Conservation (phyloP, 768 basidiomycete species). For the Cystofilobasidium bisporidii region DNA sequence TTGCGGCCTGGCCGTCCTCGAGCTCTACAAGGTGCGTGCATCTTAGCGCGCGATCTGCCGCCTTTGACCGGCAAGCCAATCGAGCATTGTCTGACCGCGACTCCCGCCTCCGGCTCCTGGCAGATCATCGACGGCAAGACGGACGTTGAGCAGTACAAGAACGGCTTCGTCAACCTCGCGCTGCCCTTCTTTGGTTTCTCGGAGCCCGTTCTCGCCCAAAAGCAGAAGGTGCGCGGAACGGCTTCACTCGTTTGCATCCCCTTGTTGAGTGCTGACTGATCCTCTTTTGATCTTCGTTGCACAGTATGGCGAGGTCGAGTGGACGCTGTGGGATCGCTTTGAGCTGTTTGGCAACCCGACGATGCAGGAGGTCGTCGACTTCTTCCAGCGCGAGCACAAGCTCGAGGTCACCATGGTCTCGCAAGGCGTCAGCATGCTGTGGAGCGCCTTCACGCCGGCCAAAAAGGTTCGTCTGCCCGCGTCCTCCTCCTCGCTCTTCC, state of each 20-base stretch:
- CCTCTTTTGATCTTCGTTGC: not conserved
- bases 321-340: conserved; percentile 98
- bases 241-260: not conserved
- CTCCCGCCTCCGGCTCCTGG: not conserved
- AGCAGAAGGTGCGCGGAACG: conserved; percentile 52
- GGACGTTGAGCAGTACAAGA: conserved; percentile 91
- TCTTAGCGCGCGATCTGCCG: not conserved
- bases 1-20: conserved; percentile 88
- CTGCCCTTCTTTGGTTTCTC: conserved; percentile 99
- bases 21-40: conserved; percentile 80
- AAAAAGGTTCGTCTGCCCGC: conserved; percentile 63
- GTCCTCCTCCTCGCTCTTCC: conserved; percentile 20
- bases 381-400: conserved; percentile 73
- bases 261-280: not conserved
- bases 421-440: conserved; percentile 94
- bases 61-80: not conserved
- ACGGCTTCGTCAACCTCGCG: conserved; percentile 95
- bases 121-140: conserved; percentile 92
- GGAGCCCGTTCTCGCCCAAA: conserved; percentile 81
- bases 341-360: conserved; percentile 84
- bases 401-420: conserved; percentile 90
- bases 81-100: too few relatives aligned
- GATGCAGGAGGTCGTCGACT: conserved; percentile 68
- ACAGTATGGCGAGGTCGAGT: conserved; percentile 69
- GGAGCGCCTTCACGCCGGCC: conserved; percentile 85